A percentile compares a stretch with the other conserved stretches of the same genome.
These are phyloP conservation scores for Cyberlindnera nakhonratchasimensis DNA, from an alignment of 805 yeast species.

Conservation along the genomic window DNA sequence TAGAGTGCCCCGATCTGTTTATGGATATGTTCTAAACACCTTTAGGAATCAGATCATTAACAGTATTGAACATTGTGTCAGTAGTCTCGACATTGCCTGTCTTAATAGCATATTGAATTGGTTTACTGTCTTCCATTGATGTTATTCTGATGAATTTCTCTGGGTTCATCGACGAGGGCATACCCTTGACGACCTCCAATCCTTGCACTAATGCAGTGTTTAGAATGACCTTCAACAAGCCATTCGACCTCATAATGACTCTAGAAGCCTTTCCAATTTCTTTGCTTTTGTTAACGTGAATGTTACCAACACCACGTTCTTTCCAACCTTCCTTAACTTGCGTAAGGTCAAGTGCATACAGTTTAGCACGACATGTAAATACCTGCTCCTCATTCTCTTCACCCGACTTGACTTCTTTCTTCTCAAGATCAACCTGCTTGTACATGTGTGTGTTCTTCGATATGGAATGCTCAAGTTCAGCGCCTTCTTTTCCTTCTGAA, in stretches of 20 bases:
- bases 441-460: conserved; percentile 36
- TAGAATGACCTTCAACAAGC: conserved; percentile 75
- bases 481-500: conserved; percentile 14
- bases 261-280: conserved; percentile 49
- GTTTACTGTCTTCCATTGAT: conserved; percentile 59
- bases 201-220: conserved; percentile 65
- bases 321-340: conserved; percentile 83
- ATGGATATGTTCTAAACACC: conserved; percentile 1
- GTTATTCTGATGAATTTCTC: conserved; percentile 80
- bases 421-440: conserved; percentile 57
- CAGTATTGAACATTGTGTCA: conserved; percentile 50
- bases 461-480: conserved; percentile 25
- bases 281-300: conserved; percentile 64
- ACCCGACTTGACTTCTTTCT: conserved; percentile 70
- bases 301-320: conserved; percentile 85
- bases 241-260: conserved; percentile 87
- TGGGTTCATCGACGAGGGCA: conserved; percentile 79
- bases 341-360: conserved; percentile 69
- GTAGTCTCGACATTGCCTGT: conserved; percentile 62
- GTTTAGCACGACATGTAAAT: conserved; percentile 69
- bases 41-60: conserved; percentile 32
- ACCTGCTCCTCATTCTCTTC: conserved; percentile 80
- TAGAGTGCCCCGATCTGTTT: neutral
- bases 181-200: conserved; percentile 68
- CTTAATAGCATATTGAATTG: conserved; percentile 80